Evolutionary conservation across 768 basidiomycete species (phyloP), one percentile per base, ranked within the genome.

Genomic region (Clathrus columnatus): DNA sequence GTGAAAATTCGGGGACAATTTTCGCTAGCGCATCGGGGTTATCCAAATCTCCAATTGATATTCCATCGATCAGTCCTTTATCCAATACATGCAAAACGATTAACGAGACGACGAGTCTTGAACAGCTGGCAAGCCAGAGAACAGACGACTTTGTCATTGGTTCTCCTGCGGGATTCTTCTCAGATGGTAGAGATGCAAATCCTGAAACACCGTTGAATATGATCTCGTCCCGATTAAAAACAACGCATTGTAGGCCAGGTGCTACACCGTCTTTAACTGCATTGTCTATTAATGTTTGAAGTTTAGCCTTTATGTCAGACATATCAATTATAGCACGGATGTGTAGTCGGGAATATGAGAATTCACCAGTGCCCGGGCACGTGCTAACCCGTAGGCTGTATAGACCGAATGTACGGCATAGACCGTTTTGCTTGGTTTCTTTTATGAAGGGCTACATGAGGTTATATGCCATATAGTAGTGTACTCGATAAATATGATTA

Each of bases 181-280:
- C 2, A n/a, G 49, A 26, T 14, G 49, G 49, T 20, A 30, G 8
- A 29, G 49, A 50, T 2, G 28, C 49, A 24, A 50, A 30, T 2
- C 49, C 49, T 2, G 49, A 50, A 8, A 50, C 28, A 7, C 49
- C 49, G 20, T 50, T 50, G 49, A 27, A 50, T 2, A 50, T 26
- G 7, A 26, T 14, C 16, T 24, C 8, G 14, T 24, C 28, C 14
- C 24, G 17, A 26, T 24, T 11, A 30, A 50, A 50, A 4, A 26
- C 49, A 27, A 50, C 49, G 16, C 49, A 50, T 18, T 50, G 49
- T 27, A 50, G 18, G 17, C 49, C 49, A 6, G 49, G 49, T 4
- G 49, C 4, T 27, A 50, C 49, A 26, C 49, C 49, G 4, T 50
- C 30, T 24, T 7, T 8, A 14, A 50, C 49, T 14, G 49, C 49